Conservation (phyloP, 768 basidiomycete genomes). For the Flagelloscypha sp. region DNA sequence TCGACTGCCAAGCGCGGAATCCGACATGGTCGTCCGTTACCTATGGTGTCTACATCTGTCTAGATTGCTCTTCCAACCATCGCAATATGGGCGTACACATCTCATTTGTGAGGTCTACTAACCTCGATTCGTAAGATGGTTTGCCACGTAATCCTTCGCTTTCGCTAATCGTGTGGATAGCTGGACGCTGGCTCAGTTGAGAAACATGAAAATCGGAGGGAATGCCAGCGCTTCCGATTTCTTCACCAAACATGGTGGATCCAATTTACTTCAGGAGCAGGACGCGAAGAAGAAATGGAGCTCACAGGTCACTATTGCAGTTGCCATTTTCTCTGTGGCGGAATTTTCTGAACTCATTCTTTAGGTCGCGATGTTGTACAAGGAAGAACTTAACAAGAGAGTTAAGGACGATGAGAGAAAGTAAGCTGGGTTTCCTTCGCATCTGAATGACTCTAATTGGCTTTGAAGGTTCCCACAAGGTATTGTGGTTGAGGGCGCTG, state of each 20-base stretch:
- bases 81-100: conserved; percentile 98
- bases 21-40: conserved; percentile 98
- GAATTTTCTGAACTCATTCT: too few species aligned
- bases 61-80: conserved; percentile 93
- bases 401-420: conserved; percentile 66
- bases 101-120: conserved; percentile 79
- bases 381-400: conserved; percentile 77
- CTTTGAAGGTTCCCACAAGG: conserved; percentile 61
- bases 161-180: too few species aligned
- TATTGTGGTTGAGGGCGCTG: conserved; percentile 83
- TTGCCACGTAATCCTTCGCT: too few species aligned
- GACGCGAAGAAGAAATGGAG: conserved; percentile 86
- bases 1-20: conserved; percentile 92
- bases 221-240: conserved; percentile 84
- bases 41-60: conserved; percentile 93
- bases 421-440: conserved; percentile 31
- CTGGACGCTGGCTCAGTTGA: conserved; percentile 86
- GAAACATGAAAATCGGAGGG: conserved; percentile 94
- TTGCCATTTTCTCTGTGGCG: too few species aligned
- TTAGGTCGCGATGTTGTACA: conserved; percentile 86
- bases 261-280: conserved; percentile 55
- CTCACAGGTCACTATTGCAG: too few species aligned
- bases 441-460: conserved; percentile 6
- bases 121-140: too few species aligned
- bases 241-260: conserved; percentile 80